phyloP scores from a whole-genome alignment of 805 yeast genomes.

The Pichia sporocuriosa region DNA sequence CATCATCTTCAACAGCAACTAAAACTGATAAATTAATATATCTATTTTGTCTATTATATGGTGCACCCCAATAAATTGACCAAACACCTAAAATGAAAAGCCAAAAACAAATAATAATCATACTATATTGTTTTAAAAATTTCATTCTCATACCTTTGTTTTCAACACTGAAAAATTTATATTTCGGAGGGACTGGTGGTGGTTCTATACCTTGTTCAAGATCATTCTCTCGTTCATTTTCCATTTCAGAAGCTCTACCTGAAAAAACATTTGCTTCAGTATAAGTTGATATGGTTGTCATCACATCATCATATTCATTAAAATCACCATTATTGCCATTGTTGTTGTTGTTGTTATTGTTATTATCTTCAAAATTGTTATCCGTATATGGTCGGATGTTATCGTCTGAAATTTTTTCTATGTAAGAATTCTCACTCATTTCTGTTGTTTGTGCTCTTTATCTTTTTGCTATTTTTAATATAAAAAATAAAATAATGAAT shows the following conservation, averaged over 20 bases:
- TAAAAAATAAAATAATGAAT: no score
- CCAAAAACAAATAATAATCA: slow-evolving; percentile 27
- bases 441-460: no score
- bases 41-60: slow-evolving; percentile 28
- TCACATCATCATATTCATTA: slow-evolving; percentile 4
- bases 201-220: slow-evolving; percentile 1
- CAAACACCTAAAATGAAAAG: slow-evolving; percentile 33
- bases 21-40: slow-evolving; percentile 32
- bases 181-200: slow-evolving; percentile 7
- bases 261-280: slow-evolving; percentile 18
- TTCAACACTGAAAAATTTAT: slow-evolving; percentile 16
- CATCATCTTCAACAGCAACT: slow-evolving; percentile 34
- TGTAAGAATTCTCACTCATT: no score
- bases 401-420: no score
- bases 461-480: no score
- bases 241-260: slow-evolving; percentile 12
- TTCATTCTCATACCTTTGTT: slow-evolving; percentile 12
- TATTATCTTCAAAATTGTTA: no score
- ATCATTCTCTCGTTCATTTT: slow-evolving; percentile 2
- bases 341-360: background rate
- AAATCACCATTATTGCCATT: background rate
- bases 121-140: slow-evolving; percentile 13
- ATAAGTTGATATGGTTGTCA: slow-evolving; percentile 20
- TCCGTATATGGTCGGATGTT: no score
- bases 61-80: slow-evolving; percentile 46